Conservation (phyloP, 225 moss, liverwort and hornwort species). For the Asterella californica region DNA sequence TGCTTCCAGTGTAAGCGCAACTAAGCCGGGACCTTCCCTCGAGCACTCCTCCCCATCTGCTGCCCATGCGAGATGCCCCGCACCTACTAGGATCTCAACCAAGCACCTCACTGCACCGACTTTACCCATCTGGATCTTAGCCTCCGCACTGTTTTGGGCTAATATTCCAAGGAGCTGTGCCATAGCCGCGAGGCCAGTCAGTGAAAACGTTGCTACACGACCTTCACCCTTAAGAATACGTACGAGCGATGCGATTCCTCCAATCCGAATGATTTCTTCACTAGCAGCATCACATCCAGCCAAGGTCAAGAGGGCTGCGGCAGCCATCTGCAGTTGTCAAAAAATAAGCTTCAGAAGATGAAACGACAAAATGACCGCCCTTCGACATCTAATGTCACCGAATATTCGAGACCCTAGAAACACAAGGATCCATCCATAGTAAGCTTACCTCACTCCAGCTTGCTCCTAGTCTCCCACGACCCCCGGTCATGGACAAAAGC, state of each 20-base stretch:
- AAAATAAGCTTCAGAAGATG: background rate
- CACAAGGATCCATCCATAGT: background rate
- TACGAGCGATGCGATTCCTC: conserved; percentile 58
- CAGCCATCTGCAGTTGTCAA: conserved; percentile 53
- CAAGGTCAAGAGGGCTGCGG: conserved; percentile 59
- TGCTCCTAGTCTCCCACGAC: conserved; percentile 45
- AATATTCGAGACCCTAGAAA: background rate
- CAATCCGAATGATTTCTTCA: conserved; percentile 56
- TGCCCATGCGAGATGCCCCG: conserved; percentile 27
- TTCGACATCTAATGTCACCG: too few species aligned
- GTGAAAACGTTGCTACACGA: conserved; percentile 45
- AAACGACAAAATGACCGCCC: background rate
- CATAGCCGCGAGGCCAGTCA: conserved; percentile 68
- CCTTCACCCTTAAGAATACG: conserved; percentile 51
- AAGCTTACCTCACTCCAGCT: conserved; percentile 71
- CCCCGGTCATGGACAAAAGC: conserved; percentile 46
- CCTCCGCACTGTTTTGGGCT: conserved; percentile 50
- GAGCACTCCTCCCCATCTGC: conserved; percentile 25
- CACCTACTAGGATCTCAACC: conserved; percentile 51
- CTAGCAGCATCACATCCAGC: conserved; percentile 53
- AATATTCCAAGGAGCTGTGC: conserved; percentile 65
- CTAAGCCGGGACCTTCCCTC: conserved; percentile 27
- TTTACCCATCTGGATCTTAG: conserved; percentile 49
- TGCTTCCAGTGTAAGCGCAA: conserved; percentile 60
- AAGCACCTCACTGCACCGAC: conserved; percentile 62